Percentiles rank a stretch among this genome's conserved stretches.
phyloP scores from a whole-genome alignment of 768 basidiomycete species.

The Gymnopilus dilepis region DNA sequence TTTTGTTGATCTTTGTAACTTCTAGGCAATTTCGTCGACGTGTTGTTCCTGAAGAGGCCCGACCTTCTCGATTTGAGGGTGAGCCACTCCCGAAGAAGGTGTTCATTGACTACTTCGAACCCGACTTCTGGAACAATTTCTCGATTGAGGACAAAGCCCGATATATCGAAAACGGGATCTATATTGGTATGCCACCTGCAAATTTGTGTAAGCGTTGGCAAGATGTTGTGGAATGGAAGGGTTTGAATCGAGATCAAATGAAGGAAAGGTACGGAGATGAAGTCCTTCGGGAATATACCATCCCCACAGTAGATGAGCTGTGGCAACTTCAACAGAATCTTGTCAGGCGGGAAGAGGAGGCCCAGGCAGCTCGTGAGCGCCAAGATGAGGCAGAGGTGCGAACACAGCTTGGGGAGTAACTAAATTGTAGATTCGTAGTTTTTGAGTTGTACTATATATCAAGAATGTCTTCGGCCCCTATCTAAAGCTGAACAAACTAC shows the following conservation, averaged over 20 bases:
- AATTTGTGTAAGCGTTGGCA: constrained; percentile 4
- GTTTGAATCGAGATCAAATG: constrained; percentile 22
- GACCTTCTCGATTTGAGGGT: background rate
- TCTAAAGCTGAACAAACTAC: constrained; percentile 30
- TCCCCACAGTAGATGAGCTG: constrained; percentile 29
- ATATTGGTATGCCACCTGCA: constrained; percentile 5
- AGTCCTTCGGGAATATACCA: constrained; percentile 21
- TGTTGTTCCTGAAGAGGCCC: background rate
- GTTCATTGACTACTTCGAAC: constrained; percentile 32
- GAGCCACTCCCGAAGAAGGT: constrained; percentile 10
- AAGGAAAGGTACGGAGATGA: constrained; percentile 30
- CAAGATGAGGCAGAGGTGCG: background rate
- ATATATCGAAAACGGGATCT: constrained; percentile 10
- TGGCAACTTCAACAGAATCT: constrained; percentile 4
- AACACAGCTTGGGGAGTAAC: background rate
- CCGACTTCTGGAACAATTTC: constrained; percentile 27
- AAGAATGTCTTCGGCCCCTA: constrained; percentile 19
- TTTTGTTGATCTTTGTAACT: background rate
- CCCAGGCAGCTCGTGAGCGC: background rate
- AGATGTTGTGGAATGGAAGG: constrained; percentile 22
- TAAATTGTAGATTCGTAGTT: background rate
- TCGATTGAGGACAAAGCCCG: constrained; percentile 17
- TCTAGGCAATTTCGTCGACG: background rate
- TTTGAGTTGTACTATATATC: background rate
- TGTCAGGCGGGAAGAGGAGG: background rate